Percentiles rank a stretch among this genome's conserved stretches.
These are phyloP conservation scores for Sphagnum tenellum DNA, from an alignment of 225 moss, liverwort and hornwort genomes.

Conservation along the genomic window DNA sequence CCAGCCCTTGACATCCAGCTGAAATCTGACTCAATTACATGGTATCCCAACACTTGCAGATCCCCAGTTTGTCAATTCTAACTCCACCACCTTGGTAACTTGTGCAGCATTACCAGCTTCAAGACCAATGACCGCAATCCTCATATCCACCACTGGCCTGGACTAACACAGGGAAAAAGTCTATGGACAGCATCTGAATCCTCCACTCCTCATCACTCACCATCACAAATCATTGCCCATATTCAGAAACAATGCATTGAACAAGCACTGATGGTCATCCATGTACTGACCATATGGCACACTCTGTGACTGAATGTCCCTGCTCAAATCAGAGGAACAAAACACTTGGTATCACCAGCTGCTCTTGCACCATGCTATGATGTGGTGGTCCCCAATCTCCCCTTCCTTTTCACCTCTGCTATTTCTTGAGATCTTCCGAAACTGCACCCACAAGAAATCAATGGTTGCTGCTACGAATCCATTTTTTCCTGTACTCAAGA, in stretches of 20 bases:
- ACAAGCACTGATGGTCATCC: conserved; percentile 26
- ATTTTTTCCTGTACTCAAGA: no score
- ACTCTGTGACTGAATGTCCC: no score
- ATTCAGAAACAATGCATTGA: conserved; percentile 25
- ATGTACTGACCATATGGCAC: conserved; percentile 29
- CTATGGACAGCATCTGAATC: conserved; percentile 32
- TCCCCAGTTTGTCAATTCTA: conserved; percentile 39
- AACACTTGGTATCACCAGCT: no score
- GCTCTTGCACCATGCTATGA: neutral
- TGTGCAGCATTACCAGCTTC: conserved; percentile 4
- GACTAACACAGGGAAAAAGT: conserved; percentile 22
- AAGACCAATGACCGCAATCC: conserved; percentile 16
- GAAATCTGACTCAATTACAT: conserved; percentile 27
- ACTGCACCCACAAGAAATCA: no score
- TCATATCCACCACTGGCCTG: conserved; percentile 34
- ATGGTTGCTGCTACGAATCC: no score
- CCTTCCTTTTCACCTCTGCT: no score
- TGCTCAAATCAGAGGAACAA: no score
- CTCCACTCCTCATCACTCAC: conserved; percentile 41
- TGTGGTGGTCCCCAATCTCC: neutral
- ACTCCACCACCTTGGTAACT: conserved; percentile 18
- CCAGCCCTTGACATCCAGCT: conserved; percentile 17
- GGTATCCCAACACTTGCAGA: conserved; percentile 26
- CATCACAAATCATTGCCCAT: conserved; percentile 22
- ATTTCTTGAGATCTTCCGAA: no score